Conservation (phyloP, 495 filamentous ascomycete species). For the Rhypophila decipiens region DNA sequence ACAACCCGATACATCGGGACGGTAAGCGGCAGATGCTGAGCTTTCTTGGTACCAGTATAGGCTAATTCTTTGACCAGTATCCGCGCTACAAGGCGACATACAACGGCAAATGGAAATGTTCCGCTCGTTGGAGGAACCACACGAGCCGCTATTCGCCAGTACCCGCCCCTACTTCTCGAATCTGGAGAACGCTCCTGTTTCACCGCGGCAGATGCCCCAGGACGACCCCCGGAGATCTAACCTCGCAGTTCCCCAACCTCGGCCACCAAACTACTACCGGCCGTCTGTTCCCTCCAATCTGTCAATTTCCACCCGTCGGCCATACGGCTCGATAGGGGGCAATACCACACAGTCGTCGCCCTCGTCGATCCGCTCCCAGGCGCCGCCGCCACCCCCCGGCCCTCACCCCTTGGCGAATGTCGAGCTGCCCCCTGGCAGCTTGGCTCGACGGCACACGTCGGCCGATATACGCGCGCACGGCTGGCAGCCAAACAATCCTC, state of each 20-base stretch:
- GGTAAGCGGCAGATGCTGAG: constrained; percentile 37
- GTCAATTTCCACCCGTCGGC: constrained; percentile 66
- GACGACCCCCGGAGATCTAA: constrained; percentile 74
- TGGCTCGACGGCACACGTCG: constrained; percentile 85
- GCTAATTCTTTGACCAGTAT: constrained; percentile 49
- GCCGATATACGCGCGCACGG: constrained; percentile 90
- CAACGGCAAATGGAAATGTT: constrained; percentile 76
- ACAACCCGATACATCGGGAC: constrained; percentile 56
- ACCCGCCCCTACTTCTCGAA: constrained; percentile 72
- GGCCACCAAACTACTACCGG: constrained; percentile 50
- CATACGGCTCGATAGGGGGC: constrained; percentile 68
- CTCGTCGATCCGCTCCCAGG: constrained; percentile 63
- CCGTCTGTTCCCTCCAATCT: constrained; percentile 76
- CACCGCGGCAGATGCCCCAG: constrained; percentile 84
- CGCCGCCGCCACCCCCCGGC: constrained; percentile 57
- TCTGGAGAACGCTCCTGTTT: constrained; percentile 75
- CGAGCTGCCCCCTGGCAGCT: constrained; percentile 66
- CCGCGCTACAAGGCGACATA: constrained; percentile 75
- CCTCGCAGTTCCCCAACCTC: constrained; percentile 41
- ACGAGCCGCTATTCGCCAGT: constrained; percentile 67
- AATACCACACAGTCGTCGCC: constrained; percentile 62
- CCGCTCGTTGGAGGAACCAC: constrained; percentile 60
- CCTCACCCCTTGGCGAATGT: constrained; percentile 73
- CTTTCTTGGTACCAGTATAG: constrained; percentile 20
- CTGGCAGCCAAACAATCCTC: constrained; percentile 71